A percentile compares a stretch with the other conserved stretches of the same genome.
Conservation (phyloP, 345 rosid genomes). For the Boechera retrofracta region DNA sequence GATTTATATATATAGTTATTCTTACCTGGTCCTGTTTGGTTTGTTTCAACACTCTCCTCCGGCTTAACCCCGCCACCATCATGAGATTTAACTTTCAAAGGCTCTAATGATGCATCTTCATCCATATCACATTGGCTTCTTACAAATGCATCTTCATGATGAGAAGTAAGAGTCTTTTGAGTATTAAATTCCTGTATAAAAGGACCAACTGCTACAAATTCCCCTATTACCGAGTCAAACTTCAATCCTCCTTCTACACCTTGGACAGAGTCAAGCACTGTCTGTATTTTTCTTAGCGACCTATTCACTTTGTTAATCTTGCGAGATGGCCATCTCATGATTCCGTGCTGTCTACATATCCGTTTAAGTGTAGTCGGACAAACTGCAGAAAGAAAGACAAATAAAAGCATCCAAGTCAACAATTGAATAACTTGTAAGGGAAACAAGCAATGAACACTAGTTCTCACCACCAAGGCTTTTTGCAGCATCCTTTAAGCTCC, state of each 20-base stretch:
- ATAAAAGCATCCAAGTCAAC: conserved; percentile 28
- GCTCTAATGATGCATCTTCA: conserved; percentile 24
- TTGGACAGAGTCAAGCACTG: conserved; percentile 82
- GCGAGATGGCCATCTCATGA: conserved; percentile 93
- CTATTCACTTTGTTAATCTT: conserved; percentile 92
- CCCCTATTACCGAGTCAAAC: conserved; percentile 73
- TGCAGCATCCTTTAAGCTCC: conserved; percentile 96
- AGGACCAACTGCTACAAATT: conserved; percentile 66
- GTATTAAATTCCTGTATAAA: conserved; percentile 52
- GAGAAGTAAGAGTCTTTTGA: conserved; percentile 42
- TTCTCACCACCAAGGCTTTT: conserved; percentile 89
- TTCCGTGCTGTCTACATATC: conserved; percentile 95
- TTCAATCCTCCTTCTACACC: conserved; percentile 86
- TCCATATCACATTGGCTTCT: background rate
- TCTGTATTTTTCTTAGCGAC: conserved; percentile 77
- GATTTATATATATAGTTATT: background rate
- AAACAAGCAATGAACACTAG: conserved; percentile 22
- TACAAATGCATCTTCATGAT: conserved; percentile 41
- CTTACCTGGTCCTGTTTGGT: conserved; percentile 30
- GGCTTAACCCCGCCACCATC: conserved; percentile 50
- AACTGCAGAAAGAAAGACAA: conserved; percentile 50
- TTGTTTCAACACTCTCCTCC: conserved; percentile 55
- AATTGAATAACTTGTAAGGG: background rate
- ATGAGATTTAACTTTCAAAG: conserved; percentile 20
- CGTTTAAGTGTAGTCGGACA: conserved; percentile 95